A percentile compares a stretch with the other conserved stretches of the same genome.
Evolutionary conservation across 129 eudicot species (phyloP).

Genomic region (Oenanthe sinensis): DNA sequence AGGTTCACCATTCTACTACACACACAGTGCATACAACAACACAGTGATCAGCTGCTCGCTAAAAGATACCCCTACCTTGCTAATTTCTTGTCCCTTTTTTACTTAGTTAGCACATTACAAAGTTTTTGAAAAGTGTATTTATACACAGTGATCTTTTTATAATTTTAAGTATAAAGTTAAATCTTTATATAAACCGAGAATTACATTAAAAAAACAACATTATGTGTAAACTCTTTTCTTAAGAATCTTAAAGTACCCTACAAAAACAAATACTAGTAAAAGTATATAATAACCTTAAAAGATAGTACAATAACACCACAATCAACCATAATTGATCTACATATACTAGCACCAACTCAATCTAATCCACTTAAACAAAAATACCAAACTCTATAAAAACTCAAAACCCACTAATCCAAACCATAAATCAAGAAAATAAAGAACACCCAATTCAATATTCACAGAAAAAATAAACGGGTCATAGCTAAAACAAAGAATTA

Average conservation of each 20-base stretch:
- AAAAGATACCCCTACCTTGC: not conserved
- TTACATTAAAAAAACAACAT: not conserved
- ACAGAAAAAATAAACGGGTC: not conserved
- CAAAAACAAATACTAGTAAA: not conserved
- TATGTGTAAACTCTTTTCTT: not conserved
- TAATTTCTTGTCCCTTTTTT: not conserved
- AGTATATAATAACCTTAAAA: not conserved
- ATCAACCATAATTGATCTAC: not conserved
- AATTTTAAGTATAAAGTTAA: not conserved
- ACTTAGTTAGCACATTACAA: not conserved
- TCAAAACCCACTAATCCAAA: not conserved
- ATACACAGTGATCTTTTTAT: not conserved
- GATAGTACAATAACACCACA: not conserved
- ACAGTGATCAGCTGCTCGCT: not conserved
- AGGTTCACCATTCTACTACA: not conserved
- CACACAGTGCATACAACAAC: not conserved
- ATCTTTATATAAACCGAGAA: not conserved
- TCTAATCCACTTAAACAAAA: not conserved
- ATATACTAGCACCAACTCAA: not conserved
- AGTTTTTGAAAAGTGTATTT: not conserved
- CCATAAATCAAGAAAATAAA: not conserved
- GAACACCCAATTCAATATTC: slow-evolving; percentile 9
- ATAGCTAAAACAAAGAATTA: not conserved
- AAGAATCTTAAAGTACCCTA: not conserved
- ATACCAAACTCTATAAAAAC: not conserved